phyloP scores from a whole-genome alignment of 305 asterid genomes.

The Euphrasia arctica region DNA sequence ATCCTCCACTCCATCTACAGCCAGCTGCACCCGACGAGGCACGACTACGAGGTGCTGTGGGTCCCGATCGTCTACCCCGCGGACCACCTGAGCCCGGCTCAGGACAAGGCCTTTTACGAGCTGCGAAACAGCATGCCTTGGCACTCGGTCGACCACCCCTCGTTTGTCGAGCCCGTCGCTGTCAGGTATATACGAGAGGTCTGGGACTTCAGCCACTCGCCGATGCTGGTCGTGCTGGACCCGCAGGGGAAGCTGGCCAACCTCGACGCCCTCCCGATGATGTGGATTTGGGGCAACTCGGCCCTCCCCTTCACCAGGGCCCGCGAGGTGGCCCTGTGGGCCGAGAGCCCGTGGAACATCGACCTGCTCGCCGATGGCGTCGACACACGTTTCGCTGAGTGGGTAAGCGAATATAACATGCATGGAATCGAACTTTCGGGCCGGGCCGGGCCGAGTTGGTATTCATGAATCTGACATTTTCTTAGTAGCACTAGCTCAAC shows the following conservation, averaged over 20 bases:
- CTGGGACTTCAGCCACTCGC: conserved; percentile 64
- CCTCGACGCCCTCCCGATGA: conserved; percentile 71
- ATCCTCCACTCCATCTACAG: conserved; percentile 68
- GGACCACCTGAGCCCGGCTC: conserved; percentile 27
- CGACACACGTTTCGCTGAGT: conserved; percentile 48
- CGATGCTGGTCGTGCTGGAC: conserved; percentile 77
- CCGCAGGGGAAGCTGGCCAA: conserved; percentile 70
- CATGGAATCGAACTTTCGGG: too few relatives aligned
- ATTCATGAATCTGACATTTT: too few relatives aligned
- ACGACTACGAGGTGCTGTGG: conserved; percentile 85
- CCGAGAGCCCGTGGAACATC: conserved; percentile 56
- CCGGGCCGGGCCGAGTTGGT: too few relatives aligned
- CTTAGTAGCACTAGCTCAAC: too few relatives aligned
- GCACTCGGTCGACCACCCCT: conserved; percentile 73
- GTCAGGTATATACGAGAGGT: conserved; percentile 51
- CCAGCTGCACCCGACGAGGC: conserved; percentile 35
- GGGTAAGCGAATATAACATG: conserved; percentile 33
- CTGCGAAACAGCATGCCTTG: conserved; percentile 74
- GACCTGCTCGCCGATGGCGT: conserved; percentile 57
- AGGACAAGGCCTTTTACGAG: conserved; percentile 39
- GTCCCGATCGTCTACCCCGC: conserved; percentile 53
- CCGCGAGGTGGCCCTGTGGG: conserved; percentile 62
- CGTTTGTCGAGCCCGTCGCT: conserved; percentile 60
- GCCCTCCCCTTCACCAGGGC: conserved; percentile 75
- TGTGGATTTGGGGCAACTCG: conserved; percentile 86